A percentile compares a stretch with the other conserved stretches of the same genome.
These are phyloP conservation scores for Cyberlindnera xylosilytica DNA, from an alignment of 805 yeast species.

Conservation along the genomic window DNA sequence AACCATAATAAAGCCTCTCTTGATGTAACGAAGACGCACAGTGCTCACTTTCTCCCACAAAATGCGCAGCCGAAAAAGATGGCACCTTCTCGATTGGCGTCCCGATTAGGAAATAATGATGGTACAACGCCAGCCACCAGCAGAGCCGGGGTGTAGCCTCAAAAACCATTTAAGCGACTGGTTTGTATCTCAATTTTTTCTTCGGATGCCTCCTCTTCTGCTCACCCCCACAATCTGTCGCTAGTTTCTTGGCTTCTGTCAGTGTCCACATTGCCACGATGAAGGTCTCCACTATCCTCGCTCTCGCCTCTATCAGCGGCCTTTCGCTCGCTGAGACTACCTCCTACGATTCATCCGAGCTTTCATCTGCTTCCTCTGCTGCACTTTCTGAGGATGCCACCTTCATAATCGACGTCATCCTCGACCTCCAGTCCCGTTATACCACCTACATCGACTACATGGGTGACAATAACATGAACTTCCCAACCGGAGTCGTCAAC, in stretches of 20 bases:
- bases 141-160: conserved; percentile 3
- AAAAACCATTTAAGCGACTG: conserved; percentile 1
- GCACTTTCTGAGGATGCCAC: conserved; percentile 23
- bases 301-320: background rate
- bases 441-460: conserved; percentile 20
- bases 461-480: conserved; percentile 24
- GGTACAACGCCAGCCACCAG: conserved; percentile 1
- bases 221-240: too few species aligned
- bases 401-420: conserved; percentile 20
- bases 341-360: conserved; percentile 6
- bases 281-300: conserved; percentile 1
- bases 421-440: conserved; percentile 20
- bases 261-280: too few species aligned
- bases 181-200: background rate
- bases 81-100: conserved; percentile 16
- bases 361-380: conserved; percentile 21
- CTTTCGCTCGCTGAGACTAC: conserved; percentile 12
- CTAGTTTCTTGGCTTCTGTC: too few species aligned
- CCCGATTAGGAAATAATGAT: conserved; percentile 16
- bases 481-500: conserved; percentile 34
- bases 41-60: background rate
- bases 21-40: too few species aligned
- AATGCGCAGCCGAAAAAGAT: background rate
- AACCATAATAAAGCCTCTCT: too few species aligned
- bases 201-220: too few species aligned